Percentiles rank a stretch among this genome's conserved stretches.
Evolutionary conservation across 1,284 basidiomycete genomes (phyloP).

Genomic region (Boletus smithii): DNA sequence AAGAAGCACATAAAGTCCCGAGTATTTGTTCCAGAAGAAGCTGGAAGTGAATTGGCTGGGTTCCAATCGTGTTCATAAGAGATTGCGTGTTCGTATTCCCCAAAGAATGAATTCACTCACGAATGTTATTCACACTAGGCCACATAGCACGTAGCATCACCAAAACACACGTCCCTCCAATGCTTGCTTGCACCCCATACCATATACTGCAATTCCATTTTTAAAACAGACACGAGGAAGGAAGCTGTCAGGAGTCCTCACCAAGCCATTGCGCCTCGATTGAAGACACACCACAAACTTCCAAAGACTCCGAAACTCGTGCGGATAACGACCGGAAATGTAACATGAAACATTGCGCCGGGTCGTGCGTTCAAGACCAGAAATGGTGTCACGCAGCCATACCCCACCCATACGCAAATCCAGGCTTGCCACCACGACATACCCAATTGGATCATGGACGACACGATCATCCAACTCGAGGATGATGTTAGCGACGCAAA

Average conservation of each 20-base stretch:
- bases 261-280: constrained; percentile 76
- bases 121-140: constrained; percentile 68
- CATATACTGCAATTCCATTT: constrained; percentile 48
- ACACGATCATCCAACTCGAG: constrained; percentile 69
- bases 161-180: constrained; percentile 75
- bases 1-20: constrained; percentile 79
- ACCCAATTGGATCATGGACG: constrained; percentile 71
- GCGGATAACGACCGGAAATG: constrained; percentile 76
- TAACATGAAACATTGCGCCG: constrained; percentile 76
- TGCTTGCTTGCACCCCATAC: constrained; percentile 80
- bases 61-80: constrained; percentile 10
- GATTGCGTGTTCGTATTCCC: neutral
- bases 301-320: constrained; percentile 83
- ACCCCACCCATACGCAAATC: constrained; percentile 78
- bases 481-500: neutral
- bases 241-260: constrained; percentile 37
- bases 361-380: constrained; percentile 79
- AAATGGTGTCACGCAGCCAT: constrained; percentile 68
- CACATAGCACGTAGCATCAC: constrained; percentile 72
- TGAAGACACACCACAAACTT: constrained; percentile 79
- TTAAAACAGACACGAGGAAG: constrained; percentile 20
- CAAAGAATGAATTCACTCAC: constrained; percentile 37
- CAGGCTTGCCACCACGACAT: constrained; percentile 84
- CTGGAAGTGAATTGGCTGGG: constrained; percentile 47
- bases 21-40: constrained; percentile 66